Evolutionary conservation across 73 alveolate genomes (phyloP).

Genomic region (Symbiodinium pilosum): DNA sequence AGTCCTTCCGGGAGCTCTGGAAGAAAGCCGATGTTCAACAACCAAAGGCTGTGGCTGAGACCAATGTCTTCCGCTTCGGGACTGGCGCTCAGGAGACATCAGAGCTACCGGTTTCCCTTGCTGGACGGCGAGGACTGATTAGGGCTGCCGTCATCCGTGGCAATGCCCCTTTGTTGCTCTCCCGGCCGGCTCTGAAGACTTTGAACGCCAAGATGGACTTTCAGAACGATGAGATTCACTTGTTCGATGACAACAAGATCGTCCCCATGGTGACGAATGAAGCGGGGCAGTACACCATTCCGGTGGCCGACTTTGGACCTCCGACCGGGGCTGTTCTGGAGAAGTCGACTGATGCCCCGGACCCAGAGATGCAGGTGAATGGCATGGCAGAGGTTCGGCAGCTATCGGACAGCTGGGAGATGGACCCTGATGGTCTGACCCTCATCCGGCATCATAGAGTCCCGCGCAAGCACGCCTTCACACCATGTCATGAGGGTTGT

Average conservation of each 20-base stretch:
- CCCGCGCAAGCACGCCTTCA: background rate
- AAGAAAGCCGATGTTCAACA: no score
- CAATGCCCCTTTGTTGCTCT: background rate
- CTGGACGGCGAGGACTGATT: background rate
- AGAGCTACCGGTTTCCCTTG: background rate
- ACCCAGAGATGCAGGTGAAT: background rate
- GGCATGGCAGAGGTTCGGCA: background rate
- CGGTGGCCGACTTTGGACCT: background rate
- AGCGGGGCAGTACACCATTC: background rate
- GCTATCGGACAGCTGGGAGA: background rate
- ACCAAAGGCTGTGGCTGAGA: no score
- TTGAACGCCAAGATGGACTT: background rate
- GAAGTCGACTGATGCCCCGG: background rate
- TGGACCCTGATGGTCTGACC: background rate
- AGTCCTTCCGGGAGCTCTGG: background rate
- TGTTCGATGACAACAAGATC: background rate
- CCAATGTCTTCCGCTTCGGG: background rate
- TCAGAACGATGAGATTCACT: background rate
- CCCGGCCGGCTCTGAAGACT: slow-evolving; percentile 9
- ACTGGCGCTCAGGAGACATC: background rate
- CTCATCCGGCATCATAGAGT: background rate
- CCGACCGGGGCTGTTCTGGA: background rate
- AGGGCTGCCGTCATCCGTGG: background rate
- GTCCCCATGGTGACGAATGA: background rate
- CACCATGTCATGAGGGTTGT: background rate